Evolutionary conservation across 2,329 filamentous ascomycete genomes (phyloP).

Genomic region (Neofusicoccum cordaticola): DNA sequence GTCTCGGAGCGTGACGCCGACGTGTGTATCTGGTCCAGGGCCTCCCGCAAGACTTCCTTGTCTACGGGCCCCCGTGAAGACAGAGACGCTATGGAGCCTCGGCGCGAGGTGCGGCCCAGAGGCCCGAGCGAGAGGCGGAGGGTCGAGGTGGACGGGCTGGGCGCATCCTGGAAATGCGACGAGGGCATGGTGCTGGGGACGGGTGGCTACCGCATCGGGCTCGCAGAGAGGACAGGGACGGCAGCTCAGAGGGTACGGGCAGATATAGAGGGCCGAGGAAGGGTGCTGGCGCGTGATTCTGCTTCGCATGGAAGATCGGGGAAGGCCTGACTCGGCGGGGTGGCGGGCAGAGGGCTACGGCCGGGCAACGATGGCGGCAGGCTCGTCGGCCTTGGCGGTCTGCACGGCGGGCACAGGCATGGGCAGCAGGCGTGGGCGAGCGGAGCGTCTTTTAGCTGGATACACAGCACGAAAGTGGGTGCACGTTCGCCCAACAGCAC

Average conservation of each 20-base stretch:
- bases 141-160: conserved; percentile 24
- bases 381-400: conserved; percentile 3
- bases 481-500: conserved; percentile 4
- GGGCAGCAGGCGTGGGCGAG: background rate
- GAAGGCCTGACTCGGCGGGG: conserved; percentile 8
- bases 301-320: background rate
- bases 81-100: conserved; percentile 40
- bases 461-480: conserved; percentile 8
- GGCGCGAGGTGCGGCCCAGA: conserved; percentile 30
- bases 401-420: conserved; percentile 8
- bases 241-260: background rate
- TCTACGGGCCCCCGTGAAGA: conserved; percentile 29
- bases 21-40: conserved; percentile 81
- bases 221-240: background rate
- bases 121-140: conserved; percentile 23
- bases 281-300: background rate
- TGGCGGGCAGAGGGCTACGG: conserved; percentile 1
- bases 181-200: conserved; percentile 12
- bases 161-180: conserved; percentile 26
- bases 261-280: background rate
- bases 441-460: background rate
- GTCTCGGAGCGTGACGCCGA: conserved; percentile 81
- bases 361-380: background rate
- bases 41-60: conserved; percentile 15
- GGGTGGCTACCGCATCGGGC: conserved; percentile 8